Conservation (phyloP, 2,329 filamentous ascomycete genomes). For the Chrysosporium queenslandicum region DNA sequence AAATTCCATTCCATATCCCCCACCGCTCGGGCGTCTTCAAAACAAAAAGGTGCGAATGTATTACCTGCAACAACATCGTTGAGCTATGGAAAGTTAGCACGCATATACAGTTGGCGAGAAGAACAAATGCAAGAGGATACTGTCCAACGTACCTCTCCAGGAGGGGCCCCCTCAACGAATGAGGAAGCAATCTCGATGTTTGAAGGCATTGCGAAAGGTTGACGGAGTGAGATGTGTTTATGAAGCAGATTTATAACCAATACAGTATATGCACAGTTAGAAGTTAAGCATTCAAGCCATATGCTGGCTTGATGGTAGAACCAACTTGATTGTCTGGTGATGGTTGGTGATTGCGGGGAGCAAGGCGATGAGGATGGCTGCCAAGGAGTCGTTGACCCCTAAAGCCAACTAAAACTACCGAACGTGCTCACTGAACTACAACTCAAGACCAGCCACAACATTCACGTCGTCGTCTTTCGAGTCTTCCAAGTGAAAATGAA, state of each 20-base stretch:
- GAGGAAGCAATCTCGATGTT: slow-evolving; percentile 58
- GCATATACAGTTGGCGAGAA: slow-evolving; percentile 21
- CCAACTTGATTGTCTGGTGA: no score
- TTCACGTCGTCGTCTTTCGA: background rate
- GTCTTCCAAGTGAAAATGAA: background rate
- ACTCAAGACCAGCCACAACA: no score
- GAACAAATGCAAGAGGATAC: background rate
- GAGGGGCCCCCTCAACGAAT: slow-evolving; percentile 88
- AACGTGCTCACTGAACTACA: no score
- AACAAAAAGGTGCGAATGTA: background rate
- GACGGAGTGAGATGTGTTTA: background rate
- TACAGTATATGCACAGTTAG: no score
- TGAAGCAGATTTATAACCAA: background rate
- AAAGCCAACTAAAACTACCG: background rate
- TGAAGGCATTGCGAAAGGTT: slow-evolving; percentile 31
- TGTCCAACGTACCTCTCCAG: slow-evolving; percentile 65
- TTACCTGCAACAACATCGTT: slow-evolving; percentile 82
- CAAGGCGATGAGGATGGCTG: background rate
- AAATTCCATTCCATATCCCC: background rate
- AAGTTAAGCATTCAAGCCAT: no score
- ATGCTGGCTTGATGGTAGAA: no score
- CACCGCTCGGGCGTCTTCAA: background rate
- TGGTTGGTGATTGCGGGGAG: background rate
- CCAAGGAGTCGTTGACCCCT: no score
- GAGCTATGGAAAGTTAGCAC: slow-evolving; percentile 47